phyloP scores from a whole-genome alignment of 441 rosid species.

The Isatis lusitanica region DNA sequence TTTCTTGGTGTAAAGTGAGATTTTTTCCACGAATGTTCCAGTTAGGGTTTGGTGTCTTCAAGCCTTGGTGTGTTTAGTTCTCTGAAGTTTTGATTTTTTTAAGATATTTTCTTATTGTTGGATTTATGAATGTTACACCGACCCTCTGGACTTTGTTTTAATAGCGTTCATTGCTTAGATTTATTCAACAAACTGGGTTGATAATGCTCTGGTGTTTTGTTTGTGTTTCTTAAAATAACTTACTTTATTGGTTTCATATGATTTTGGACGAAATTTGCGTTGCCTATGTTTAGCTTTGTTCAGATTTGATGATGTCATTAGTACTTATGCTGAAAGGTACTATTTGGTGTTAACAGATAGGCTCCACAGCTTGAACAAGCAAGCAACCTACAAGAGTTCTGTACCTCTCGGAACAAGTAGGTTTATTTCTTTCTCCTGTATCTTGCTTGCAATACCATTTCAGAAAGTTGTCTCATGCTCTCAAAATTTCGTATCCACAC shows the following conservation, averaged over 20 bases:
- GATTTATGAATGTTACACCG: neutral
- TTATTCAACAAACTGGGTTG: neutral
- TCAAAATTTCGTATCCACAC: neutral
- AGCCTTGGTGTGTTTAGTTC: neutral
- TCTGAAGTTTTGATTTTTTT: neutral
- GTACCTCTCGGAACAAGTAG: slow-evolving; percentile 87
- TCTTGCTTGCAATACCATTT: neutral
- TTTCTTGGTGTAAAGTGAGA: slow-evolving; percentile 5
- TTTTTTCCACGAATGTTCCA: neutral
- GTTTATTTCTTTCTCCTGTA: neutral
- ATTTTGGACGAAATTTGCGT: neutral
- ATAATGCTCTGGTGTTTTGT: neutral
- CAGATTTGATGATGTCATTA: neutral
- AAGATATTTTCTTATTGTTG: neutral
- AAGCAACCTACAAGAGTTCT: slow-evolving; percentile 86
- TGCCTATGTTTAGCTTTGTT: neutral
- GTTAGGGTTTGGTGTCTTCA: slow-evolving; percentile 17
- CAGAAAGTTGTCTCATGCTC: neutral
- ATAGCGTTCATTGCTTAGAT: neutral
- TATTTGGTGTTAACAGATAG: slow-evolving; percentile 51
- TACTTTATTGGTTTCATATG: neutral
- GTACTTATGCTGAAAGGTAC: neutral
- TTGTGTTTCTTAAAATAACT: neutral
- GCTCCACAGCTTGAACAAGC: slow-evolving; percentile 95
- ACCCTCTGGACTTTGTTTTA: neutral